Evolutionary conservation across 2,329 filamentous ascomycete species (phyloP), one percentile per base, ranked within the genome.

Genomic region (Penicillium sp.): DNA sequence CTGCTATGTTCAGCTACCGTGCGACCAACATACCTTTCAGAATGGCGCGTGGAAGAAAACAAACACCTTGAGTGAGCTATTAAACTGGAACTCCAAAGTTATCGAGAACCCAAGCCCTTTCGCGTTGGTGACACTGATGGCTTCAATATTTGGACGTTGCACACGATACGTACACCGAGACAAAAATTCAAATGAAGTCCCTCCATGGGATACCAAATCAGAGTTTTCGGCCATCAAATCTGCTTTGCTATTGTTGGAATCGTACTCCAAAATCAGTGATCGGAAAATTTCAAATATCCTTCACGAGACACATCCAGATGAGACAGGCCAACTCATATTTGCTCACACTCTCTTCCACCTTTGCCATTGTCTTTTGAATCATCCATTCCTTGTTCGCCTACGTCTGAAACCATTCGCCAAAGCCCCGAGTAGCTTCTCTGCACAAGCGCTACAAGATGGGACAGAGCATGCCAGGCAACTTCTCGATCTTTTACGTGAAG

Each of bases 191-290:
- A 62, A 65, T 36, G 48, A 57, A 14, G 61, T 65, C 16, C 67
- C 67, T 6, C 72, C 72, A 9, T 75, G 72, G 72, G 69, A 73
- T 47, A 66, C 72, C 1, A 66, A 67, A 48, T 73, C 70, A 1
- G 65, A 73, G 21, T 74, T 70, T 46, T 59, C 71, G 1, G 56
- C 56, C 2, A 71, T 73, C 23, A 64, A 70, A 23, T 71, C 70
- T 7, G 63, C 63, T 5, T 50, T 75, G 16, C 50, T 72, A 7
- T 62, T 68, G 16, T 55, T 72, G 1, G 72, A 74, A 50, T 67
- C 67, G 3, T 67, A 71, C 48, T 67, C 64, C 14, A 61, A 66
- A 36, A 48, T 67, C 14, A 58, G 62, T 14, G 52, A 51, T 9
- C 43, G 53, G 29, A 54, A 49, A 18, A 64, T 67, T 8, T 63